Base-by-base conservation (phyloP, 306 rosid species). In the Notholithocarpus densiflorus region DNA sequence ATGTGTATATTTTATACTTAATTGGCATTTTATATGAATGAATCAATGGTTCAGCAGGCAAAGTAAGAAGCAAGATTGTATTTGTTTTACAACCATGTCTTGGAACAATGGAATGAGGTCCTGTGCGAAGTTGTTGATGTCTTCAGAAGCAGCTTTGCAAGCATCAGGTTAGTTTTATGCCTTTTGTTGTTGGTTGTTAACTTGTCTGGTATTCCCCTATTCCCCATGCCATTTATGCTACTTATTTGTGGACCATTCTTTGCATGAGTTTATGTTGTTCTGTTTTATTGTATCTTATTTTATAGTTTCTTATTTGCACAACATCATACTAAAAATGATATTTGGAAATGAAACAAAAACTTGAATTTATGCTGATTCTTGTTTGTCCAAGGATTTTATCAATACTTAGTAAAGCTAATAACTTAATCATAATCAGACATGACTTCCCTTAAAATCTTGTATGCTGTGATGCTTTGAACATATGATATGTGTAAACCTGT, bases 101-200 rank as follows among this genome's bases (percentile, higher is more conserved):
- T 23, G 51, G 68, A 71, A 66, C 70, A 64, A 29, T 71, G 81
- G 74, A 59, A 60, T 81, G 81, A 64, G 77, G 73, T 52, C 81
- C 26, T 81, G 84, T 68, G 57, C 81, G 8, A 81, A 71, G 77
- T 29, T 76, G n/a, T 54, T 81, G 81, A 71, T 66, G 74, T 72
- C 84, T 70, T 81, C 81, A 0, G 77, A 62, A 37, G 77, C 78
- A 12, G 7, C 52, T 11, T 26, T 71, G 59, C 62, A 64, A 21
- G 76, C 71, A 71, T 71, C 84, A 81, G 81, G 84, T 81, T 71
- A 43, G 19, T 66, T 59, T 59, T 12, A 23, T 73, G 32, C 65
- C 56, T 2, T 37, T 37, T 37, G 53, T 48, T 48, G 53, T 48
- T 48, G 17, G 53, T 73, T 11, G 29, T 59, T 59, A 59, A 59